Evolutionary conservation across 305 asterid genomes (phyloP), one percentile per base, ranked within the genome.

Genomic region (Fraxinus baroniana): DNA sequence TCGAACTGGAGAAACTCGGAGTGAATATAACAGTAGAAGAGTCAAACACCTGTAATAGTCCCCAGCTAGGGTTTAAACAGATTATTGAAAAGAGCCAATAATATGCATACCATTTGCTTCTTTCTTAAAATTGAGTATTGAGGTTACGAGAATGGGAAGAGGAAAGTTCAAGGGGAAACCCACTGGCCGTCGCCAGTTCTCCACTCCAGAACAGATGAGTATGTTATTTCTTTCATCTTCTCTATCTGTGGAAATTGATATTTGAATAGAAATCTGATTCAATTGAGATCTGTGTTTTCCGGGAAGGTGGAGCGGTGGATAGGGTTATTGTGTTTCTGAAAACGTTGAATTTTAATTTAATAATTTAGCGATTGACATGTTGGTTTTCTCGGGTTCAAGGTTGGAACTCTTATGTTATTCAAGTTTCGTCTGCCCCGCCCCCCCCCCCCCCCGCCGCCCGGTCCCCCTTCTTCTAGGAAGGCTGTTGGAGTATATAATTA

Each of bases 151-250:
- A 41, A 89, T 87, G 92, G 93, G 92, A 8, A 85, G 93, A 85
- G 92, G 93, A 81, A 90, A 90, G 84, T 90, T 90, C 78, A 90
- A 89, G 88, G 92, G 91, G 71, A 90, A 90, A 77, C 93, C 92
- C 78, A 90, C 94, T 83, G 94, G 94, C 77, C 94, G 91, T 80
- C 94, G 94, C 84, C 94, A 89, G 83, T 90, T 90, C 85, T 85
- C 92, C 81, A 87, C 89, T 57, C 91, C 87, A 1, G 94, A 90
- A 75, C 90, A 90, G 89, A 86, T 90, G 84, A 52, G 94, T 90
- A 86, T 32, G 82, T 76, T 9, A 20, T 64, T 12, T 20, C 8
- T 18, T 74, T 72, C 66, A 17, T 1, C 1, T 18, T 60, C 71
- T 22, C 71, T 60, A 20, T 64, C 4, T 24, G n/a, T 64, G 17